Evolutionary conservation across 805 yeast species (phyloP).

Genomic region (Lipomyces sp.): DNA sequence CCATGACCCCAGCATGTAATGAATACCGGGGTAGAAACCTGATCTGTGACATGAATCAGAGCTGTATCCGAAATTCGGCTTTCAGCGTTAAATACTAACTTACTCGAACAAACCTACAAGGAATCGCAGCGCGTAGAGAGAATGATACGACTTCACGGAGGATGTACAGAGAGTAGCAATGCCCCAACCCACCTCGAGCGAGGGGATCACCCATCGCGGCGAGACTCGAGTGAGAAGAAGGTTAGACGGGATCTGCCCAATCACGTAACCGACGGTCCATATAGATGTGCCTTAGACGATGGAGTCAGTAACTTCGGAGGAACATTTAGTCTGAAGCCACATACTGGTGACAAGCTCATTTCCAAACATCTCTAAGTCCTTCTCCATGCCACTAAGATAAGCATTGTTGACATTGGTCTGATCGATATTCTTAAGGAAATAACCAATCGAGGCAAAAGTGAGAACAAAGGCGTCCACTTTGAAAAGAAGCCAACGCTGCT

Average conservation of each 20-base stretch:
- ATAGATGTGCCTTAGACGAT: too few species aligned
- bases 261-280: constrained; percentile 42
- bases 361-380: constrained; percentile 49
- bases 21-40: constrained; percentile 45
- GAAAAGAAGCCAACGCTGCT: too few species aligned
- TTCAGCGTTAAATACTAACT: too few species aligned
- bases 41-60: too few species aligned
- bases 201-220: constrained; percentile 39
- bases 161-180: constrained; percentile 46
- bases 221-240: constrained; percentile 41
- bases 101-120: constrained; percentile 47
- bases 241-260: constrained; percentile 45
- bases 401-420: constrained; percentile 65
- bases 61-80: too few species aligned
- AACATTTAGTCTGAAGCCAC: too few species aligned
- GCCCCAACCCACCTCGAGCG: constrained; percentile 45
- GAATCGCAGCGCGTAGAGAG: constrained; percentile 51
- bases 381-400: constrained; percentile 67
- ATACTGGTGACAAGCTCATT: background rate
- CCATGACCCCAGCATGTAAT: constrained; percentile 50
- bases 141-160: constrained; percentile 44
- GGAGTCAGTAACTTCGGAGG: too few species aligned
- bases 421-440: constrained; percentile 60
- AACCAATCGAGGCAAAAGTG: constrained; percentile 18
- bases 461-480: too few species aligned